phyloP scores from a whole-genome alignment of 805 yeast species.

The Torulaspora maleeae region DNA sequence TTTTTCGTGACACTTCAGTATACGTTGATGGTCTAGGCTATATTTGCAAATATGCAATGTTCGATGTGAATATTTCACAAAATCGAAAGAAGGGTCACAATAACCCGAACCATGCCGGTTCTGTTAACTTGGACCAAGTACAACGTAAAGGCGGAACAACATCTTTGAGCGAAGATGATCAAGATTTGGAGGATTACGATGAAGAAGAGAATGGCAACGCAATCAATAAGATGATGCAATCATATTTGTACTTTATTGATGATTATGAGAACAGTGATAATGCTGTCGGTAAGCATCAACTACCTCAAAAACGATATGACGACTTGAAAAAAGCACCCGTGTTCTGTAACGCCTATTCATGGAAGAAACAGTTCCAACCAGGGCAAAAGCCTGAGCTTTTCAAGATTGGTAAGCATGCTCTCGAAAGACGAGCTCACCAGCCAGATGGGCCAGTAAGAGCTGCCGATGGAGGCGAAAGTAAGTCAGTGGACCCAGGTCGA shows the following conservation, averaged over 20 bases:
- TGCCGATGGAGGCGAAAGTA: conserved; percentile 1
- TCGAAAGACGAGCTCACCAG: conserved; percentile 3
- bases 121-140: conserved; percentile 6
- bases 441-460: conserved; percentile 1
- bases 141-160: conserved; percentile 14
- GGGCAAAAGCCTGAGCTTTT: conserved; percentile 31
- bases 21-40: conserved; percentile 94
- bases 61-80: conserved; percentile 46
- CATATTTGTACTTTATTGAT: conserved; percentile 81
- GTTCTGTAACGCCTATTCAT: conserved; percentile 27
- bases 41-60: conserved; percentile 92
- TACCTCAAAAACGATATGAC: conserved; percentile 18
- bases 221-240: conserved; percentile 85
- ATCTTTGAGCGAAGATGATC: conserved; percentile 11
- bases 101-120: conserved; percentile 8
- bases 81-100: conserved; percentile 6
- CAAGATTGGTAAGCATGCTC: conserved; percentile 16
- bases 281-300: conserved; percentile 34
- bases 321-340: conserved; percentile 3
- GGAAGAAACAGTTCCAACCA: conserved; percentile 35
- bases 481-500: conserved; percentile 6
- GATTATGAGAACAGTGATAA: conserved; percentile 58
- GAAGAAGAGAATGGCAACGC: conserved; percentile 29
- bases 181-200: conserved; percentile 10
- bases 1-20: conserved; percentile 82